phyloP scores from a whole-genome alignment of 2,329 filamentous ascomycete genomes.

The Fusarium equiseti region DNA sequence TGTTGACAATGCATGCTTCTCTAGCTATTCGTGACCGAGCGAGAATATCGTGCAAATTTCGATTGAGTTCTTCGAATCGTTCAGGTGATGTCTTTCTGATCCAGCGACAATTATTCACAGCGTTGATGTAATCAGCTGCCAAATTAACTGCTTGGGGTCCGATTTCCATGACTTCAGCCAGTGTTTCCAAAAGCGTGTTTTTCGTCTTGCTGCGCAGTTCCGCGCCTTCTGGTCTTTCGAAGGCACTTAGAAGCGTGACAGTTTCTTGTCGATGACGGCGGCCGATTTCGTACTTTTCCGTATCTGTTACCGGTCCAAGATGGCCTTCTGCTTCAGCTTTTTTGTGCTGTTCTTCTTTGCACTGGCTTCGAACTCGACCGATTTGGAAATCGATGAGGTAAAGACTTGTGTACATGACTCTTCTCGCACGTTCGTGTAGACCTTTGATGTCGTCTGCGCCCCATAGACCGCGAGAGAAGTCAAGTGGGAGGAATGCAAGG shows the following conservation, averaged over 20 bases:
- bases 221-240: constrained; percentile 54
- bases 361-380: constrained; percentile 41
- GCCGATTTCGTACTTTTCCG: constrained; percentile 34
- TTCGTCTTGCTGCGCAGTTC: constrained; percentile 50
- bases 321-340: not conserved
- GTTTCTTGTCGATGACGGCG: constrained; percentile 50
- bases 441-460: constrained; percentile 56
- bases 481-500: constrained; percentile 59
- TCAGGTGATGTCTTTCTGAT: constrained; percentile 38
- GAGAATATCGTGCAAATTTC: constrained; percentile 38
- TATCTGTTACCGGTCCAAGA: not conserved
- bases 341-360: constrained; percentile 36
- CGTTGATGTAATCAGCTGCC: constrained; percentile 42
- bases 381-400: constrained; percentile 60
- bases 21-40: constrained; percentile 47
- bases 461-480: constrained; percentile 61
- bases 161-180: constrained; percentile 43
- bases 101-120: constrained; percentile 51
- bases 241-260: constrained; percentile 51
- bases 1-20: constrained; percentile 47
- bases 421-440: constrained; percentile 53
- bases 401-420: constrained; percentile 51
- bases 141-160: constrained; percentile 45
- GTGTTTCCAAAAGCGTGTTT: constrained; percentile 49
- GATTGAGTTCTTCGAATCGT: constrained; percentile 39